phyloP scores from a whole-genome alignment of 129 eudicot genomes.

The Calendula officinalis region DNA sequence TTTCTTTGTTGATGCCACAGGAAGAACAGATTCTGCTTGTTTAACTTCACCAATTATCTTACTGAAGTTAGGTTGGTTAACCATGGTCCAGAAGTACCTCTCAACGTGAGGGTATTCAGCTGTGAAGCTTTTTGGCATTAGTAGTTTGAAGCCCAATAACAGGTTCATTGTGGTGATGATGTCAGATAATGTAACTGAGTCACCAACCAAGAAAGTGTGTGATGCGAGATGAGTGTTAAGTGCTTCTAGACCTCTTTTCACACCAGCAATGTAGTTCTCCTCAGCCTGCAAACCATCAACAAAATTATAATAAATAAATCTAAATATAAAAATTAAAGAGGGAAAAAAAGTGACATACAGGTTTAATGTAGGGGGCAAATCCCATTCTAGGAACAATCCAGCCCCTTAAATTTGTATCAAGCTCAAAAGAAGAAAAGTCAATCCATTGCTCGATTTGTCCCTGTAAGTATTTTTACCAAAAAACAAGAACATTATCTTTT shows the following conservation, averaged over 20 bases:
- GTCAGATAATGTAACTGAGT: slow-evolving; percentile 62
- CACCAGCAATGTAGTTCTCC: slow-evolving; percentile 57
- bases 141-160: slow-evolving; percentile 33
- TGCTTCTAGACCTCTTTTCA: slow-evolving; percentile 73
- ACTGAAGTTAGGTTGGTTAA: slow-evolving; percentile 76
- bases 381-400: slow-evolving; percentile 55
- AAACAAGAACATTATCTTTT: background rate
- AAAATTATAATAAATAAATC: background rate
- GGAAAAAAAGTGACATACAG: slow-evolving; percentile 17
- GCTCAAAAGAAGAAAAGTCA: slow-evolving; percentile 55
- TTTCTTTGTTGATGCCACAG: slow-evolving; percentile 60
- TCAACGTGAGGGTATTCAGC: slow-evolving; percentile 91
- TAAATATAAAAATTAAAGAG: background rate
- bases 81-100: slow-evolving; percentile 96
- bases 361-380: slow-evolving; percentile 23
- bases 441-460: slow-evolving; percentile 77
- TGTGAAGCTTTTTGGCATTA: slow-evolving; percentile 73
- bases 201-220: slow-evolving; percentile 58
- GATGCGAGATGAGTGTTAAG: slow-evolving; percentile 62
- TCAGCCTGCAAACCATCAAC: slow-evolving; percentile 52
- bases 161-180: slow-evolving; percentile 61
- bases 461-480: slow-evolving; percentile 23
- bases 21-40: slow-evolving; percentile 56
- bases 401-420: slow-evolving; percentile 36
- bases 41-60: slow-evolving; percentile 63